Evolutionary conservation across 176 grass and related monocot genomes (phyloP), one percentile per base, ranked within the genome.

Genomic region (Lolium rigidum): DNA sequence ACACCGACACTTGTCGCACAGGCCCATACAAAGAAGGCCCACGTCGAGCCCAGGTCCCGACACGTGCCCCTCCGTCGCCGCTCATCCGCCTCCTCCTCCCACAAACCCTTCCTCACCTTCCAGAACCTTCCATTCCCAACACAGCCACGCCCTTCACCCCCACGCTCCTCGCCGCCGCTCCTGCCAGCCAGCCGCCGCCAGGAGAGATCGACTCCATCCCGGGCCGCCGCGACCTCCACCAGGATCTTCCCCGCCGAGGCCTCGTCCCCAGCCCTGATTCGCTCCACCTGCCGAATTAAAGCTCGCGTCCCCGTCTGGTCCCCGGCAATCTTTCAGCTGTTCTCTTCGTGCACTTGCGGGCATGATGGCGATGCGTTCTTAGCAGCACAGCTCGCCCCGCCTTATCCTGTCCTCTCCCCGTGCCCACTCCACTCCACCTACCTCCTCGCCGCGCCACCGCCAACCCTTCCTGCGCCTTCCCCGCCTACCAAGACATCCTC

Each of bases 71-170:
- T 0, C 68, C 18, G 18, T 48, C 38, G 16, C 54, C 76, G 9
- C 35, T 56, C 44, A 50, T 18, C 76, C 51, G 31, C n/a, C 61
- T 15, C 62, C 54, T 20, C 76, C 66, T 50, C n/a, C 61, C 18
- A 55, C 62, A 37, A 78, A 60, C 78, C 74, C 87, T 77, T 51
- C 10, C 37, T 16, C 74, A 16, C 71, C 49, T 90, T 88, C 93
- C 87, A 88, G 85, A 94, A 90, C 55, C 62, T 90, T 90, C 92
- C 26, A 48, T 87, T 85, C 72, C 56, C 60, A 24, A 48, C 78
- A 78, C 46, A 82, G 76, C 20, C 13, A 61, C 63, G 57, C 70
- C 75, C 11, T n/a, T 9, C 89, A 69, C 26, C 85, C 68, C 70
- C 17, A 20, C 58, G 22, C 49, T 15, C 78, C 16, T 4, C 61